Conservation (phyloP, 2,329 filamentous ascomycete genomes). For the Alternaria alternata region DNA sequence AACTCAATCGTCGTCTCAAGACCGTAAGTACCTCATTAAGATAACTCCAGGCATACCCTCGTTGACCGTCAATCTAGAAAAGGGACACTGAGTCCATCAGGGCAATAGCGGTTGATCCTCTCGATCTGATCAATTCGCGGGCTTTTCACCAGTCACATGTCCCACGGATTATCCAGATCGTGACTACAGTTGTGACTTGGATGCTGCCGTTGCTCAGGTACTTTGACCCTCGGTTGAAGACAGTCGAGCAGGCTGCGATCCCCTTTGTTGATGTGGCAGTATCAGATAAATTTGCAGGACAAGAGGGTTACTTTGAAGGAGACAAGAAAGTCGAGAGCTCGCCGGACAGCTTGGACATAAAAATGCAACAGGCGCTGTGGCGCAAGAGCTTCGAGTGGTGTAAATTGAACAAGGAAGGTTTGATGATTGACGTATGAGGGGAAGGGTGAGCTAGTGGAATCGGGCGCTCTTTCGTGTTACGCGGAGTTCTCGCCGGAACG, state of each 20-base stretch:
- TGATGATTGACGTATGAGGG: constrained; percentile 14
- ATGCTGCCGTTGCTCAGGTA: constrained; percentile 40
- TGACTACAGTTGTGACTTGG: constrained; percentile 38
- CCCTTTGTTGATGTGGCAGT: constrained; percentile 43
- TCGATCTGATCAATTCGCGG: constrained; percentile 48
- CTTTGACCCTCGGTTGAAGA: constrained; percentile 43
- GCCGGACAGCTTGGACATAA: constrained; percentile 40
- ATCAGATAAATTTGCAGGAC: constrained; percentile 34
- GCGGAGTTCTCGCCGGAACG: not conserved
- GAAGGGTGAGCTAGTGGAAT: not conserved
- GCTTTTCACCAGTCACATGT: constrained; percentile 46
- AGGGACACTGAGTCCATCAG: constrained; percentile 36
- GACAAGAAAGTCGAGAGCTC: constrained; percentile 42
- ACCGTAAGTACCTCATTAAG: constrained; percentile 28
- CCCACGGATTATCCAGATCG: constrained; percentile 29
- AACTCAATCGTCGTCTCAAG: constrained; percentile 49
- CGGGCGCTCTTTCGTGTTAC: not conserved
- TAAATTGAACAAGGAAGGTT: constrained; percentile 15
- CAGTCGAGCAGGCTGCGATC: constrained; percentile 38
- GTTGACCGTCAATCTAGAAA: constrained; percentile 22
- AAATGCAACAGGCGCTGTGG: constrained; percentile 47
- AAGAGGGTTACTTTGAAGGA: constrained; percentile 49
- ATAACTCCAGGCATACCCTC: not conserved
- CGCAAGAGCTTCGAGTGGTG: constrained; percentile 47
- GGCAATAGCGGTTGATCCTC: constrained; percentile 47